These are phyloP conservation scores for Fusarium globosum DNA, from an alignment of 2,329 filamentous ascomycete species.

Conservation along the genomic window DNA sequence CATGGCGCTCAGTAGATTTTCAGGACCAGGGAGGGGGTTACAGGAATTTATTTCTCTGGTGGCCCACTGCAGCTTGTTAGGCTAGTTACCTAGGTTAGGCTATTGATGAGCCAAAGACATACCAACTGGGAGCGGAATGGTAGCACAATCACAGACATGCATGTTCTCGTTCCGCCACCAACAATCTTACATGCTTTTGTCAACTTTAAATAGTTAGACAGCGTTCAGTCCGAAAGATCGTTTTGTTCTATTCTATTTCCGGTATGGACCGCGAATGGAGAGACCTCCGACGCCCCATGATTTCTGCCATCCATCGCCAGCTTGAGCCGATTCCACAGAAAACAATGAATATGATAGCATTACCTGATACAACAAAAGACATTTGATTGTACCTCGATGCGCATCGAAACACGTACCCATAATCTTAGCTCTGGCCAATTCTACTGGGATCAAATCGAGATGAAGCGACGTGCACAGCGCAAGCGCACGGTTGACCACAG, in stretches of 20 bases:
- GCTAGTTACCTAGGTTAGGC: background rate
- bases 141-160: background rate
- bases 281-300: background rate
- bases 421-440: background rate
- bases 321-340: background rate
- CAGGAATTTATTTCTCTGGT: too few species aligned
- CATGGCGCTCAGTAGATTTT: fast-evolving
- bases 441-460: background rate
- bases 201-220: background rate
- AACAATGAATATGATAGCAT: background rate
- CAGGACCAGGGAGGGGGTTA: background rate
- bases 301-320: background rate
- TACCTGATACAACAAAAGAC: background rate
- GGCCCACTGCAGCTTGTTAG: too few species aligned
- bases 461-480: background rate
- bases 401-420: background rate
- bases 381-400: too few species aligned
- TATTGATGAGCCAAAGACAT: background rate
- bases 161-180: too few species aligned
- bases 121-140: background rate
- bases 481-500: too few species aligned
- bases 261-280: background rate
- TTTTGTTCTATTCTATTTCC: background rate
- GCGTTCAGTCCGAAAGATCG: too few species aligned
- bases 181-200: background rate